phyloP scores from a whole-genome alignment of 2,329 filamentous ascomycete genomes.

The Pseudofabraea citricarpa region DNA sequence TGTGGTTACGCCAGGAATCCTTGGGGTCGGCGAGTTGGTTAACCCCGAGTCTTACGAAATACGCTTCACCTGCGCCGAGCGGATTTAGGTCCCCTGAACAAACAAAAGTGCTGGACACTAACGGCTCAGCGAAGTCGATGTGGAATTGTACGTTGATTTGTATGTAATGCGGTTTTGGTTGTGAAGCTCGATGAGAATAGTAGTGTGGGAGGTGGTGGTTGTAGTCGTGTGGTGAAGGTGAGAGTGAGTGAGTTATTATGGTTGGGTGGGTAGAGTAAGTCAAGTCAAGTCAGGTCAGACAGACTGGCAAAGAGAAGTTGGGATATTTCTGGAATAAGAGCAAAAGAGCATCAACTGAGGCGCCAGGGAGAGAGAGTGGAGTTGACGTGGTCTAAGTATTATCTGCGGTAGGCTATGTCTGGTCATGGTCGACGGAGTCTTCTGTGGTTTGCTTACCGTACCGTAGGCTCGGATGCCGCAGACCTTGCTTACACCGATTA shows the following conservation, averaged over 20 bases:
- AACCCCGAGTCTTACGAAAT: background rate
- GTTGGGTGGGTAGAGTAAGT: background rate
- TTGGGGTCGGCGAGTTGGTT: background rate
- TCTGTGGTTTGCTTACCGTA: conserved; percentile 3
- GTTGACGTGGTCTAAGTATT: conserved; percentile 9
- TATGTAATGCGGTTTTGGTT: background rate
- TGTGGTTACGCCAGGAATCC: too few relatives aligned
- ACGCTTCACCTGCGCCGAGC: background rate
- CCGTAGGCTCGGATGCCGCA: conserved; percentile 2
- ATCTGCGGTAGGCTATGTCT: background rate
- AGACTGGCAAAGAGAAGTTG: conserved; percentile 1
- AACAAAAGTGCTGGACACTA: background rate
- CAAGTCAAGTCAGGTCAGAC: conserved; percentile 2
- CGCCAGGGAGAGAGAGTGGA: conserved; percentile 4
- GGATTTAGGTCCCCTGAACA: background rate
- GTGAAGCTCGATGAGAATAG: background rate
- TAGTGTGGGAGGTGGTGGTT: background rate
- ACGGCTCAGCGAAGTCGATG: background rate
- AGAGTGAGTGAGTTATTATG: background rate
- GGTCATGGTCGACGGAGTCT: background rate
- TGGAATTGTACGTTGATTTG: background rate
- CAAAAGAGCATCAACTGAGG: too few relatives aligned
- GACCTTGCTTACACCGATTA: conserved; percentile 2
- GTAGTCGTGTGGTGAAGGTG: background rate
- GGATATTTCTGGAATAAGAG: background rate